These are phyloP conservation scores for Pseudonitzschia multiseries DNA, from an alignment of 108 stramenopile species.

Conservation along the genomic window DNA sequence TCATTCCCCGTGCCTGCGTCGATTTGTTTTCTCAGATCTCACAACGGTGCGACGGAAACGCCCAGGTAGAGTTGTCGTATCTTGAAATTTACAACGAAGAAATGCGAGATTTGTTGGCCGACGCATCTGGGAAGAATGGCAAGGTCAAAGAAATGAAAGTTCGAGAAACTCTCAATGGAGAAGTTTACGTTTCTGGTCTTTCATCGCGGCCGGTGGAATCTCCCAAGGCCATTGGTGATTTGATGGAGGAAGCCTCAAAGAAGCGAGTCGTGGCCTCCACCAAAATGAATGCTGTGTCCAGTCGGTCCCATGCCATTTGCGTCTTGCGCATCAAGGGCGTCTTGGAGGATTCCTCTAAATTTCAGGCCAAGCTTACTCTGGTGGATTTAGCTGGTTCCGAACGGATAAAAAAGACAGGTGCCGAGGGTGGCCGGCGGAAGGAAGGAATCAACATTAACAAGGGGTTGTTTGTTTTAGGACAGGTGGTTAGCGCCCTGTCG, in stretches of 20 bases:
- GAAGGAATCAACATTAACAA: constrained; percentile 95
- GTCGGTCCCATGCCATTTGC: constrained; percentile 93
- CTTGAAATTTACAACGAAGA: constrained; percentile 99
- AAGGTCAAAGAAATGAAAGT: constrained; percentile 45
- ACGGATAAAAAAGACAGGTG: constrained; percentile 96
- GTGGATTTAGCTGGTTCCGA: constrained; percentile 97
- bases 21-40: constrained; percentile 84
- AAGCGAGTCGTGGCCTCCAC: constrained; percentile 78
- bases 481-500: constrained; percentile 89
- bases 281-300: constrained; percentile 86
- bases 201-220: constrained; percentile 44
- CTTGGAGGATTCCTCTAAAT: constrained; percentile 43
- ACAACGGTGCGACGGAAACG: constrained; percentile 71
- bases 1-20: constrained; percentile 94
- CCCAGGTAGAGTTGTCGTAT: constrained; percentile 92
- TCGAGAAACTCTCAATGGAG: constrained; percentile 57
- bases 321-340: constrained; percentile 71
- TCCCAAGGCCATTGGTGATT: constrained; percentile 50
- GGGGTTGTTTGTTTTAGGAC: constrained; percentile 85
- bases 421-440: constrained; percentile 90
- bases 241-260: constrained; percentile 58
- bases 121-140: constrained; percentile 8
- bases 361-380: constrained; percentile 87
- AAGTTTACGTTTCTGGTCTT: constrained; percentile 68
- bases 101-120: constrained; percentile 88